These are phyloP conservation scores for Glycine soja DNA, from an alignment of 306 rosid species.

Conservation along the genomic window DNA sequence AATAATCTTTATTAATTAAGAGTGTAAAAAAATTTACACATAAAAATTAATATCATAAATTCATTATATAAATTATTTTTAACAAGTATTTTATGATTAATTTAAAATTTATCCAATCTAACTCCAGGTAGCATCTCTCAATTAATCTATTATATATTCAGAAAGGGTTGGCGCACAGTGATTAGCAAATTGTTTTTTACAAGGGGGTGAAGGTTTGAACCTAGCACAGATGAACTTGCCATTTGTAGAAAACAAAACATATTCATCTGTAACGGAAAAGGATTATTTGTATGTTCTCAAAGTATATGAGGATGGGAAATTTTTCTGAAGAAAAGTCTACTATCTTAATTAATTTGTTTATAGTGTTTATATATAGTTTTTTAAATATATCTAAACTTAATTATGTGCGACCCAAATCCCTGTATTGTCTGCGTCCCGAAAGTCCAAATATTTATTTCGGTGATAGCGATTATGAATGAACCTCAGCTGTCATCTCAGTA, in stretches of 20 bases:
- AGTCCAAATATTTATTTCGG: not conserved
- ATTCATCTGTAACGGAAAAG: not conserved
- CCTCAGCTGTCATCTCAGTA: slow-evolving; percentile 9
- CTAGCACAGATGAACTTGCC: not conserved
- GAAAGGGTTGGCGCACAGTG: not conserved
- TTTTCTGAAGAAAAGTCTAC: not conserved
- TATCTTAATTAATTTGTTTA: not conserved
- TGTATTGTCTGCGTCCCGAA: not conserved
- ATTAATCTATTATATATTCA: not conserved
- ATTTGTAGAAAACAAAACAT: not conserved
- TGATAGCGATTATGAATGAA: slow-evolving; percentile 20
- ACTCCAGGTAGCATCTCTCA: not conserved
- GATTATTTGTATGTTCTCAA: not conserved
- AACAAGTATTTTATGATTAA: too few species aligned
- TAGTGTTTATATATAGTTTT: not conserved
- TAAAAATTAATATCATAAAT: too few species aligned
- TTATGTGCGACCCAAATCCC: not conserved
- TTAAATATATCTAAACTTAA: not conserved
- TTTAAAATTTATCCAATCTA: too few species aligned
- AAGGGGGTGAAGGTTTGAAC: not conserved
- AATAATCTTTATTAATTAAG: too few species aligned
- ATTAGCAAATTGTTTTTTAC: not conserved
- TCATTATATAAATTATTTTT: too few species aligned
- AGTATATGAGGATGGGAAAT: not conserved
- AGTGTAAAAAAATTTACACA: too few species aligned